Percentiles rank a stretch among this genome's conserved stretches.
These are phyloP conservation scores for Trichoderma asperellum DNA, from an alignment of 2,329 filamentous ascomycete species.

Conservation along the genomic window DNA sequence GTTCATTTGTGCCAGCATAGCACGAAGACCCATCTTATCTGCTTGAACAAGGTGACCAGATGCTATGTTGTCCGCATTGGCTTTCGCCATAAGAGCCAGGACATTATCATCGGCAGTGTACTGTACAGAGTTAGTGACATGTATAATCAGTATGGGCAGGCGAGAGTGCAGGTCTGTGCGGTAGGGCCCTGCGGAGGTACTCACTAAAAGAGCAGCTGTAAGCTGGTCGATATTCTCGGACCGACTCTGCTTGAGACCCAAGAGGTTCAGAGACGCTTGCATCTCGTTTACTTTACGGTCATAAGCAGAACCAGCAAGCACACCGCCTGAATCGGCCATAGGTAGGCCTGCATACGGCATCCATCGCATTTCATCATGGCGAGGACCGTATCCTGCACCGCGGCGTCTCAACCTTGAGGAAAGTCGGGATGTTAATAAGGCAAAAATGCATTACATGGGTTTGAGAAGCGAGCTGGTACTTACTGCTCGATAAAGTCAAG, in stretches of 20 bases:
- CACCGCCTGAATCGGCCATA: slow-evolving; percentile 31
- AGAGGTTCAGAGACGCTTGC: slow-evolving; percentile 67
- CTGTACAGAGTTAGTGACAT: slow-evolving; percentile 38
- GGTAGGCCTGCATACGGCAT: slow-evolving; percentile 37
- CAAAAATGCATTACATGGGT: background rate
- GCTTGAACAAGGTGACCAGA: slow-evolving; percentile 45
- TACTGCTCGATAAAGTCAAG: slow-evolving; percentile 72
- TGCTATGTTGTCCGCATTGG: slow-evolving; percentile 50
- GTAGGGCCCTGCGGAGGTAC: slow-evolving; percentile 39
- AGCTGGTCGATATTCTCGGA: slow-evolving; percentile 58
- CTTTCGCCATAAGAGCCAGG: slow-evolving; percentile 55
- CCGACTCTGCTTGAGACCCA: slow-evolving; percentile 57
- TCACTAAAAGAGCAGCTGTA: slow-evolving; percentile 65
- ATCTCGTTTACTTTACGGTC: slow-evolving; percentile 61
- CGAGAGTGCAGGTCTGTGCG: background rate
- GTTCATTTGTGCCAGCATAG: slow-evolving; percentile 54
- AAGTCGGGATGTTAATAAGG: slow-evolving; percentile 20
- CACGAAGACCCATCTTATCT: slow-evolving; percentile 52
- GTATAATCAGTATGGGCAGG: background rate
- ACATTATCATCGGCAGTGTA: slow-evolving; percentile 50
- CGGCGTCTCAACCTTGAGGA: slow-evolving; percentile 42
- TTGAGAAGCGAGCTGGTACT: slow-evolving; percentile 37
- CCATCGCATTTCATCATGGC: slow-evolving; percentile 39
- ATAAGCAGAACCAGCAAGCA: slow-evolving; percentile 43
- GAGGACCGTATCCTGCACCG: slow-evolving; percentile 45